A percentile compares a stretch with the other conserved stretches of the same genome.
These are phyloP conservation scores for Phytophthora pinifolia DNA, from an alignment of 352 stramenopile genomes.

Conservation along the genomic window DNA sequence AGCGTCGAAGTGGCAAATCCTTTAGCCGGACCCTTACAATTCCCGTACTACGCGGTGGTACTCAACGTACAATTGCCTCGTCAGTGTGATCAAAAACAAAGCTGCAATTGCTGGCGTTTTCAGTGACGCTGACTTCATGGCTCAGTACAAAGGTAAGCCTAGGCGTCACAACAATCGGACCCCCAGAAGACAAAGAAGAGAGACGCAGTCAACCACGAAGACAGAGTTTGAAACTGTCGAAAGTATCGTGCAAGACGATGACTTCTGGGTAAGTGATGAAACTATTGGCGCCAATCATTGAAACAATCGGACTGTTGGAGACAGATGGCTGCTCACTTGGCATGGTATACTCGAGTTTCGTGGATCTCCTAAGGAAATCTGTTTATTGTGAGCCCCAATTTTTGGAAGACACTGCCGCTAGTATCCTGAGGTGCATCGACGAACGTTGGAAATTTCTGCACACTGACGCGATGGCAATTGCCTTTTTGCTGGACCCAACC, in stretches of 20 bases:
- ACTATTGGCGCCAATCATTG: conserved; percentile 9
- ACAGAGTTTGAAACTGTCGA: neutral
- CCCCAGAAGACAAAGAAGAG: conserved; percentile 2
- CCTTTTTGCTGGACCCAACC: no score
- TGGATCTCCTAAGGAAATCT: conserved; percentile 2
- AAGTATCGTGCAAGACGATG: neutral
- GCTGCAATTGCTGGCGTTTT: conserved; percentile 3
- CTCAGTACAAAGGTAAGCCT: neutral
- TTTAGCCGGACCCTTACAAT: neutral
- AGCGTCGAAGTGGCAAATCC: neutral
- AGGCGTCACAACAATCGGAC: no score
- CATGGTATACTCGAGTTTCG: conserved; percentile 3
- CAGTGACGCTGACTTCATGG: conserved; percentile 5
- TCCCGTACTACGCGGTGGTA: conserved; percentile 6
- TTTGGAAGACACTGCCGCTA: neutral
- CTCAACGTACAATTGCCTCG: conserved; percentile 1
- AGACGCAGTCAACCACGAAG: neutral
- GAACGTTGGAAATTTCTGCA: no score
- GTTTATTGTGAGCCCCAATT: neutral
- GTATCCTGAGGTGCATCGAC: no score
- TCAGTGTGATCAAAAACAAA: conserved; percentile 13
- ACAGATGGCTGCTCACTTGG: neutral
- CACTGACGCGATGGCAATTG: no score
- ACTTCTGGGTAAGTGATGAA: conserved; percentile 3
- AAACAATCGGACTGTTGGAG: conserved; percentile 8